A percentile compares a stretch with the other conserved stretches of the same genome.
Conservation (phyloP, 108 stramenopile species). For the Pseudonitzschia pungens region DNA sequence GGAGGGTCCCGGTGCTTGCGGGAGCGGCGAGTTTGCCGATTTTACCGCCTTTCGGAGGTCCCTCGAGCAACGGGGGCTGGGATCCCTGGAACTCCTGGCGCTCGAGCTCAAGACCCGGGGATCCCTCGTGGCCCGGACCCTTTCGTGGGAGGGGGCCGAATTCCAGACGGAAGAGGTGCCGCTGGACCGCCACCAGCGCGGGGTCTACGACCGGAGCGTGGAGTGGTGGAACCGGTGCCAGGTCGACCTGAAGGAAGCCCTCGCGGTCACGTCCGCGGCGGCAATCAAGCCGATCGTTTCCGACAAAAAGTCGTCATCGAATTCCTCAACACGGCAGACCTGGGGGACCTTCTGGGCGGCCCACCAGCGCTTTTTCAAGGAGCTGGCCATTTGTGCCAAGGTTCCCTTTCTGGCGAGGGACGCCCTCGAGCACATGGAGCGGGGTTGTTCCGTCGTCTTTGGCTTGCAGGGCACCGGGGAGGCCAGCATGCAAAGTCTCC, state of each 20-base stretch:
- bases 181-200: constrained; percentile 40
- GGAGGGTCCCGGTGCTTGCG: neutral
- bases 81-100: constrained; percentile 82
- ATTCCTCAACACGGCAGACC: constrained; percentile 23
- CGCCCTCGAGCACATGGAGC: constrained; percentile 46
- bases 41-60: constrained; percentile 56
- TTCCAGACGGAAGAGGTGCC: constrained; percentile 61
- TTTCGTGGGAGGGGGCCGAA: constrained; percentile 77
- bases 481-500: constrained; percentile 53
- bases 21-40: constrained; percentile 17
- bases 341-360: constrained; percentile 74
- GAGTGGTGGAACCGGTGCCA: constrained; percentile 57
- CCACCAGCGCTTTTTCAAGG: constrained; percentile 81
- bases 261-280: constrained; percentile 18
- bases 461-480: constrained; percentile 83
- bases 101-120: constrained; percentile 81
- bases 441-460: constrained; percentile 64
- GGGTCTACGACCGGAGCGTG: constrained; percentile 58
- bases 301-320: neutral
- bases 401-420: constrained; percentile 56
- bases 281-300: neutral
- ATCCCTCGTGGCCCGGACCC: constrained; percentile 67
- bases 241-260: constrained; percentile 38
- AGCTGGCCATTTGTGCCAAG: constrained; percentile 75
- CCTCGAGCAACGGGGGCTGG: constrained; percentile 67